Evolutionary conservation across 208 protist species (phyloP).

Genomic region (Entamoeba dispar): DNA sequence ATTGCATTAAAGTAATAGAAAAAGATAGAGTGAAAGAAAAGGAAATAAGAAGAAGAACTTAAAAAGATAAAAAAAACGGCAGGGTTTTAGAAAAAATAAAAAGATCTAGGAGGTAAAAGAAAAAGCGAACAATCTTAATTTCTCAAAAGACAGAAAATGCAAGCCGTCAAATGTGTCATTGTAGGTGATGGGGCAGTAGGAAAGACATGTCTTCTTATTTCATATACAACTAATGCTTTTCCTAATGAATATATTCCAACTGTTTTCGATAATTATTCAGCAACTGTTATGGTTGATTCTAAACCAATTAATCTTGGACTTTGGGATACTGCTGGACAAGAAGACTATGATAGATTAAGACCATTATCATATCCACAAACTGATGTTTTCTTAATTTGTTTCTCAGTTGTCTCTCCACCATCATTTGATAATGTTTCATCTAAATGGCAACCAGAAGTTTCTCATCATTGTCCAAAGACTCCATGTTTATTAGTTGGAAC

Average conservation of each 20-base stretch:
- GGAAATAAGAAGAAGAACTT: no score
- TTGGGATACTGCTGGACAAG: constrained; percentile 36
- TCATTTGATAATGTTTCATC: constrained; percentile 49
- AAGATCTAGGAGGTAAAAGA: no score
- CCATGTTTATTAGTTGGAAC: constrained; percentile 44
- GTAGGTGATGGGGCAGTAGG: not conserved
- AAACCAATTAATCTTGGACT: constrained; percentile 1
- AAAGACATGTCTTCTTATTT: constrained; percentile 13
- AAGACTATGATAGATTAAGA: constrained; percentile 43
- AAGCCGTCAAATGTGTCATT: not conserved
- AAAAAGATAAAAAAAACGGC: no score
- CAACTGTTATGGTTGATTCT: constrained; percentile 12
- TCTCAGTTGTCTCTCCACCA: constrained; percentile 36
- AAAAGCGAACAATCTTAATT: no score
- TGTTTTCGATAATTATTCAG: constrained; percentile 34
- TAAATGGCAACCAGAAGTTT: constrained; percentile 34
- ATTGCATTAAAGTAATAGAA: no score
- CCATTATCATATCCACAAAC: constrained; percentile 40
- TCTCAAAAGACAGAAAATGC: not conserved
- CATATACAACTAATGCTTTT: constrained; percentile 12
- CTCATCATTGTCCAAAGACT: constrained; percentile 13
- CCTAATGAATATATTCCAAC: constrained; percentile 16
- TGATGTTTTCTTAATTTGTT: constrained; percentile 52
- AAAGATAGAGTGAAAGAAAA: no score
- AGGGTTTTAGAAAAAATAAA: no score